Base-by-base conservation (phyloP, 441 rosid genomes). In the Populus trichocarpa region DNA sequence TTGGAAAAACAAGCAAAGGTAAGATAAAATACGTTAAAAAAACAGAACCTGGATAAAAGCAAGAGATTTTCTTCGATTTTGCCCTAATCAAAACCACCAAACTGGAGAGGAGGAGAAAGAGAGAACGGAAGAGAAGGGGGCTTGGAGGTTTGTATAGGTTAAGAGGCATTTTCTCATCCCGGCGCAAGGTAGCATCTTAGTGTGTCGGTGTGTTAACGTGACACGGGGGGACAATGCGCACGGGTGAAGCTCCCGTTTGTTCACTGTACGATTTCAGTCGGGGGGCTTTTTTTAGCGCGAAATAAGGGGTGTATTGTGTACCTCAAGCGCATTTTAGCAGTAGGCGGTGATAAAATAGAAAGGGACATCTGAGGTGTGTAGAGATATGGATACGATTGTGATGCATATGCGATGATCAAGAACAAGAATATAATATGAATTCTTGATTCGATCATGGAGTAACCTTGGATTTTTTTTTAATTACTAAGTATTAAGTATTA, bases 141-240 rank as follows among this genome's bases (percentile, higher is more conserved):
- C 22, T 35, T n/a, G 63, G 74, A 28, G 16, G 38, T 22, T 67
- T 71, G 83, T n/a, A 50, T 70, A 80, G 85, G 83, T 74, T 78
- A 64, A 65, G 81, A 75, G 74, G 71, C 82, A 25, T 53, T 70
- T 64, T 30, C 53, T 65, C 13, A 20, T 26, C 18, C 30, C 3
- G 23, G 89, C 84, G 85, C 81, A 83, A 32, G 70, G 18, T 86
- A 84, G 80, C 26, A 18, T 38, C 28, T 5, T 26, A 13, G 2
- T 10, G 28, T n/a, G 2, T 0, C 0, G 3, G 0, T 59, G 2
- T 4, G 26, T 42, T 83, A 81, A 63, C 25, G 33, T 81, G 42
- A 23, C 0, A 83, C 14, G 16, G 0, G 0, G 8, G 32, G 11
- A n/a, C 69, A 36, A 5, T 25, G 71, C 53, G 73, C 81, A 77